These are phyloP conservation scores for Silybum marianum DNA, from an alignment of 129 eudicot species.

Conservation along the genomic window DNA sequence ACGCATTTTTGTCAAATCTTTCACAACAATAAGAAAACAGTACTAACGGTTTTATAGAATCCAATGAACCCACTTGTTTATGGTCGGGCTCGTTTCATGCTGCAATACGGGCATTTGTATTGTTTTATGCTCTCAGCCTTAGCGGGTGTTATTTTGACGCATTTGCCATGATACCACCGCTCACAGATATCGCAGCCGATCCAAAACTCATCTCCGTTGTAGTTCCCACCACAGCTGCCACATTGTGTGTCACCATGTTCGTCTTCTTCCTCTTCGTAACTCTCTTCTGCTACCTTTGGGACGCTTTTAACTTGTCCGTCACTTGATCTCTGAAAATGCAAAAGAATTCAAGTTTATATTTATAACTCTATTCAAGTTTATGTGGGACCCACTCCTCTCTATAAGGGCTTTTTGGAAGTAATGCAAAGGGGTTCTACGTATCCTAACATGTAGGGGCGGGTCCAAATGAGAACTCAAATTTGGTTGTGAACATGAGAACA, in stretches of 20 bases:
- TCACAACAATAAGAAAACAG: conserved; percentile 20
- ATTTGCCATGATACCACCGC: conserved; percentile 90
- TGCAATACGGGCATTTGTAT: conserved; percentile 84
- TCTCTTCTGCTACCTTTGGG: conserved; percentile 65
- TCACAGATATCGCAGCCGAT: conserved; percentile 86
- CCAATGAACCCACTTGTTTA: neutral
- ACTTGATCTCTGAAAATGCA: conserved; percentile 63
- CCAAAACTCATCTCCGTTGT: conserved; percentile 83
- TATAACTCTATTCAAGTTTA: neutral
- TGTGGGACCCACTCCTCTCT: neutral
- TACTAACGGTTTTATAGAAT: neutral
- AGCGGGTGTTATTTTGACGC: conserved; percentile 88
- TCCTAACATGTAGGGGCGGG: neutral
- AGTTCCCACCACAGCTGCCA: conserved; percentile 74
- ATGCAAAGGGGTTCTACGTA: neutral
- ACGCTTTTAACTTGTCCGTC: conserved; percentile 67
- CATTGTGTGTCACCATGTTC: conserved; percentile 74
- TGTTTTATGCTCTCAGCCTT: conserved; percentile 80
- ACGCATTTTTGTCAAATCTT: conserved; percentile 6
- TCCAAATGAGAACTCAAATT: too few species aligned
- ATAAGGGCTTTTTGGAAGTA: neutral
- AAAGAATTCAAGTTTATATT: neutral
- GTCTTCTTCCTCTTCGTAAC: conserved; percentile 66
- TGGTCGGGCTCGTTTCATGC: conserved; percentile 10
- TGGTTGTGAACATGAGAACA: too few species aligned